Conservation (phyloP, 177 flowering plant species). For the Vitis hybrid region DNA sequence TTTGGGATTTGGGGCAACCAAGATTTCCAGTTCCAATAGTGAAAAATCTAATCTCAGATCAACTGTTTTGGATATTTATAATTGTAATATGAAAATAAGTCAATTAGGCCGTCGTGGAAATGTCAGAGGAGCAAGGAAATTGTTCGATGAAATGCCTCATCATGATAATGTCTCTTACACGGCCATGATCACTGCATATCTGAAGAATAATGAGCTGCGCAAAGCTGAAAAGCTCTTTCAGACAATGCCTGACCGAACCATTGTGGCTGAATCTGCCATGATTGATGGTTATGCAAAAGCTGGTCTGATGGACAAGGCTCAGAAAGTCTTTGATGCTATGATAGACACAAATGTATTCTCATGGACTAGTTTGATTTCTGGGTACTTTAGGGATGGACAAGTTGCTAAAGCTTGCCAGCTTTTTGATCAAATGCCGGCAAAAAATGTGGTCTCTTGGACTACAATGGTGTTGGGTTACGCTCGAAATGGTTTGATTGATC, state of each 20-base stretch:
- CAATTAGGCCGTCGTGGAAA: constrained; percentile 31
- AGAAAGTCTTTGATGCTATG: constrained; percentile 43
- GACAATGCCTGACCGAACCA: constrained; percentile 31
- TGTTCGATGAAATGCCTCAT: constrained; percentile 57
- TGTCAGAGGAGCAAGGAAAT: constrained; percentile 36
- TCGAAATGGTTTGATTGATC: constrained; percentile 41
- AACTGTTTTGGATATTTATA: constrained; percentile 14
- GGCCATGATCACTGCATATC: constrained; percentile 47
- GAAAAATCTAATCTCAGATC: background rate
- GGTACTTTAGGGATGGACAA: constrained; percentile 38
- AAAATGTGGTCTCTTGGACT: constrained; percentile 49
- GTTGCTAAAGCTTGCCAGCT: constrained; percentile 35
- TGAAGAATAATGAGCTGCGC: constrained; percentile 33
- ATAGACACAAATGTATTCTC: constrained; percentile 44
- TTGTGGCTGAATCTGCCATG: constrained; percentile 57
- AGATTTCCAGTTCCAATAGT: background rate
- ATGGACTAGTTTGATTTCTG: constrained; percentile 60
- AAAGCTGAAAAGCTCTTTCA: constrained; percentile 43
- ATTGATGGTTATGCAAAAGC: constrained; percentile 54
- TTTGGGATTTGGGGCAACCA: background rate
- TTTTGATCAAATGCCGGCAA: constrained; percentile 42
- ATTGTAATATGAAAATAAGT: constrained; percentile 26
- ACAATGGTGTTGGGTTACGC: constrained; percentile 47
- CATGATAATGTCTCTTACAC: constrained; percentile 45
- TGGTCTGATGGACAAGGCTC: constrained; percentile 37